Evolutionary conservation across 2,329 filamentous ascomycete genomes (phyloP), one percentile per base, ranked within the genome.

Genomic region (Ophiostoma himal-ulmi): DNA sequence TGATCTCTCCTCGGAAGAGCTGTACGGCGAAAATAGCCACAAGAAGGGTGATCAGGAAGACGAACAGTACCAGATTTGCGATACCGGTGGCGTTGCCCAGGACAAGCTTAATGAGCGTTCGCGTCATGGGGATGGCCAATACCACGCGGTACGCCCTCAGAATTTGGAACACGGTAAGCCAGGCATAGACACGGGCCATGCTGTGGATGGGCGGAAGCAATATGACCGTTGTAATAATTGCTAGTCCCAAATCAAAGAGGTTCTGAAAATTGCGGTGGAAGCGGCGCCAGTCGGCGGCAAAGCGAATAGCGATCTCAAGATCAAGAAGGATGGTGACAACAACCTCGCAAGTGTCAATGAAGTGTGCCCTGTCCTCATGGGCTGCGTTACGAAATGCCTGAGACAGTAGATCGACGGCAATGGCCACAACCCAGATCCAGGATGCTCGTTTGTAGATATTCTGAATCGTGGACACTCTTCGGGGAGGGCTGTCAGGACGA

Each of bases 21-120:
- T 99, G 94, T 1, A 91, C 88, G 7, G 95, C 95, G 75, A 99
- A 93, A 71, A 99, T 96, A 3, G 95, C 91, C 75, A 94, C 91
- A 65, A 99, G 84, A 76, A 97, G 98, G 0, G 94, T 97, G 77
- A 97, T 92, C 68, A 99, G 83, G 77, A 98, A 97, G 76, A 99
- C 93, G 78, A 99, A 99, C 22, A 98, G 83, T 81, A 99, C 96
- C 72, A 99, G 82, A 77, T 99, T 99, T 54, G 91, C 86, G 73
- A 99, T 90, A 91, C 96, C 96, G 64, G 89, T 88, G 5, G 93
- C 90, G 77, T 98, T 98, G 72, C 95, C 91, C 72, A 99, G 85
- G 2, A 99, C 95, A 44, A 96, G 85, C 74, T 91, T 82, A 77
- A 99, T 95, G 69, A 99, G 86, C 73, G 93, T 90, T 73, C 92